Base-by-base conservation (phyloP, 257 asterid genomes). In the Solanum infundibuliforme region DNA sequence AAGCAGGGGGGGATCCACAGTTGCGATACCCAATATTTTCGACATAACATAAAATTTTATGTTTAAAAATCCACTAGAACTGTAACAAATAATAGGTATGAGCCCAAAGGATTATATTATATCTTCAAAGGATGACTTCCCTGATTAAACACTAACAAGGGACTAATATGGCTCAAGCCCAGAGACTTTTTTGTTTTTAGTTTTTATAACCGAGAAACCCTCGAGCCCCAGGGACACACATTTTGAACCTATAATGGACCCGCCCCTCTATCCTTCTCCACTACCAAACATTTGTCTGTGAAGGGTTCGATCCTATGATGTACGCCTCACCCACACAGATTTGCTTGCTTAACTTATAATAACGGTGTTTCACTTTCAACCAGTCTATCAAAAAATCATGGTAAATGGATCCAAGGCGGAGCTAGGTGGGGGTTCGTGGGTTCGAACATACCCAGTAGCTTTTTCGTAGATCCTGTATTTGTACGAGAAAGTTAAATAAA, bases 371-470 rank as follows among this genome's bases (percentile, higher is more conserved):
- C 46, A 12, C 52, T 35, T 74, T 35, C 82, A 35, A 21, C 52
- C 10, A 72, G 27, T 35, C 25, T 72, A 72, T 8, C 8, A 5
- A 34, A 72, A 32, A 21, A 32, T 72, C 76, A 74, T 74, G 48
- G 18, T 74, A 20, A 10, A 5, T 5, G 52, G 82, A 46, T 46
- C 20, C 20, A 46, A 0, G 58, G 7, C 7, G 0, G 58, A 48
- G 21, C 3, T 18, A 52, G 23, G n/a, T 18, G n/a, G 62, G 6
- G 9, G n/a, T 52, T 52, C 4, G 1, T 6, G n/a, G 62, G 9
- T 18, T 52, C 9, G 0, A 4, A 18, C 9, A 0, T 0, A 52
- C 4, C 9, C 62, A 52, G 0, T 6, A 52, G 0, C 3, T 52
- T 18, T 48, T 52, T 3, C 43, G 9, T 52, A 16, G 23, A 52